Base-by-base conservation (phyloP, 2,329 filamentous ascomycete genomes). In the Trichoderma arundinaceum region DNA sequence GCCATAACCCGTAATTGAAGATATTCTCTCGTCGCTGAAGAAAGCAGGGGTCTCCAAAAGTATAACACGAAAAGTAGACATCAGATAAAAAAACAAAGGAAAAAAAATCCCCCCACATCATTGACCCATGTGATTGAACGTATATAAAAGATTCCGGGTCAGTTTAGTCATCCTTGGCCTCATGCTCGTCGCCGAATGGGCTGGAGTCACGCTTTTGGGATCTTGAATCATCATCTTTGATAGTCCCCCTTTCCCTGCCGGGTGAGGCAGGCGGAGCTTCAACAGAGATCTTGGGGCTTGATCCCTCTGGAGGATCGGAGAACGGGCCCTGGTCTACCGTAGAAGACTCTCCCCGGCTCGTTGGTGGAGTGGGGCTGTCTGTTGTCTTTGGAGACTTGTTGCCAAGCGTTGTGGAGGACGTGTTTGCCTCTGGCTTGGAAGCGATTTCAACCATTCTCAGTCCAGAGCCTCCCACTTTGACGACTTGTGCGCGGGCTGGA, bases 101-200 rank as follows among this genome's bases (percentile, higher is more conserved):
- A 33, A 13, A n/a, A 15, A 32, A 48, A 43, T 9, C 7, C 12
- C 33, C 49, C 10, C 46, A 3, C 35, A 38, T 60, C 54, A 60
- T 65, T 54, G 54, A 64, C 9, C 43, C 61, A 19, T 57, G 41
- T n/a, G 69, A 61, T 66, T 67, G 69, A 72, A 64, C 49, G 69
- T 68, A 68, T 65, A 69, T 67, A 63, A 60, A 58, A 51, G n/a
- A 19, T 32, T 22, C 51, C 58, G 15, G 43, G 59, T 35, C 33
- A 28, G 7, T 43, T 9, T 9, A 69, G 75, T 72, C 81, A 69
- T 85, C 83, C 70, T 80, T 81, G 35, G 85, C 83, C 59, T 84
- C 86, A 70, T 88, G 80, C 71, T 86, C 83, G 69, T 88, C 86
- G 19, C 84, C 81, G 71, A 88, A 88, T 1, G 84, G 86, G 69